phyloP scores from a whole-genome alignment of 2,329 filamentous ascomycete species.

The Acephala macrosclerotiorum region DNA sequence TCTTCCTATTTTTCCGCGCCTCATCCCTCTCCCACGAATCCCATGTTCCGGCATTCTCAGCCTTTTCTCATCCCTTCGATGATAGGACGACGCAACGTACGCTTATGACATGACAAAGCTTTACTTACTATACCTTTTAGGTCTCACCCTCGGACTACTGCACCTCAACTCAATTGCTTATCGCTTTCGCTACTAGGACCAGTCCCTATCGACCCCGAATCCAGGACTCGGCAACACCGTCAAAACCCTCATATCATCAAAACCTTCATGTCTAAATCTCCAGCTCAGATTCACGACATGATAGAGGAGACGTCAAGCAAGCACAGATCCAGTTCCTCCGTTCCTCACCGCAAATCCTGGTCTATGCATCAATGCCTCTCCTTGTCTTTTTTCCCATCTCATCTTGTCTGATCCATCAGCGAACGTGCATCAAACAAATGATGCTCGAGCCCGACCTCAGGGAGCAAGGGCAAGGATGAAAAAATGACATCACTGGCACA shows the following conservation, averaged over 20 bases:
- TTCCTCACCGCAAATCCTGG: neutral
- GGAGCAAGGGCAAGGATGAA: too few relatives aligned
- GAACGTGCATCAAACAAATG: conserved; percentile 4
- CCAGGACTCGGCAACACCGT: neutral
- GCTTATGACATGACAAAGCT: conserved; percentile 2
- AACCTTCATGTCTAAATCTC: neutral
- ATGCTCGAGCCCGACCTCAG: conserved; percentile 4
- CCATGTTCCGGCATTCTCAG: conserved; percentile 9
- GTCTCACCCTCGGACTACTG: neutral
- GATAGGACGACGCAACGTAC: conserved; percentile 1
- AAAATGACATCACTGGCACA: conserved; percentile 6
- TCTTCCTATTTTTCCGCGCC: too few relatives aligned
- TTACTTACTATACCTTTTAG: neutral
- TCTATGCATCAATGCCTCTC: neutral
- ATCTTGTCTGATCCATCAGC: neutral
- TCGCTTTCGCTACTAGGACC: neutral
- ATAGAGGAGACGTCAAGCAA: too few relatives aligned
- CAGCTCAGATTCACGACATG: too few relatives aligned
- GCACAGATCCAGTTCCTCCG: neutral
- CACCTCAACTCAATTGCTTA: neutral
- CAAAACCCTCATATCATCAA: neutral
- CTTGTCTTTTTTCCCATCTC: neutral
- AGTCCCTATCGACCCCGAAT: neutral
- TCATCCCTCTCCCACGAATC: conserved; percentile 9
- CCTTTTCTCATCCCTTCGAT: neutral